These are phyloP conservation scores for Silene vulgaris DNA, from an alignment of 179 eudicot genomes.

Conservation along the genomic window DNA sequence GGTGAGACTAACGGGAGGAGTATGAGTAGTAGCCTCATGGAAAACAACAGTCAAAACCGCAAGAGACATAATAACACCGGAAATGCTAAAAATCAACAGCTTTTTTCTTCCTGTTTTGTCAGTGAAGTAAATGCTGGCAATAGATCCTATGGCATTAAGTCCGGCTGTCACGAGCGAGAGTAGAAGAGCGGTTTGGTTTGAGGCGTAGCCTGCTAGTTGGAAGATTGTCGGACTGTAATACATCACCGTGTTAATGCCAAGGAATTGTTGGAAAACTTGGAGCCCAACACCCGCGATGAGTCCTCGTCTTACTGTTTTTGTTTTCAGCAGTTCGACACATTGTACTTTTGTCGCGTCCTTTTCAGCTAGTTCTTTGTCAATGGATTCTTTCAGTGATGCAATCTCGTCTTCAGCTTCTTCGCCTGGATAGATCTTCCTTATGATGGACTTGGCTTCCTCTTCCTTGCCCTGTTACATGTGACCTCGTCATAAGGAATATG, in stretches of 20 bases:
- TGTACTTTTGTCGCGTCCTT: conserved; percentile 20
- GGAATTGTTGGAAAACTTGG: conserved; percentile 61
- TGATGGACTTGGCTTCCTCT: conserved; percentile 46
- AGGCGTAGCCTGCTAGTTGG: conserved; percentile 56
- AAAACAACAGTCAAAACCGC: conserved; percentile 41
- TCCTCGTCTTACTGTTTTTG: conserved; percentile 49
- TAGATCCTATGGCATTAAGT: conserved; percentile 51
- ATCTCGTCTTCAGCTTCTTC: conserved; percentile 51
- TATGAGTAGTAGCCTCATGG: conserved; percentile 38
- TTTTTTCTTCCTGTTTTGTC: conserved; percentile 53
- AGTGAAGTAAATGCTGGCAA: conserved; percentile 55
- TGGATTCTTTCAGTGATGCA: conserved; percentile 42
- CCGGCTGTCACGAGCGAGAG: conserved; percentile 62
- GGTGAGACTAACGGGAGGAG: conserved; percentile 37
- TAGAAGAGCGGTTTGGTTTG: conserved; percentile 56
- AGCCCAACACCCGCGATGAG: conserved; percentile 56
- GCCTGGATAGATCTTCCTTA: conserved; percentile 44
- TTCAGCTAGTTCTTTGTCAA: conserved; percentile 40
- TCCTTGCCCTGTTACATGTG: conserved; percentile 39
- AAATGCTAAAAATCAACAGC: conserved; percentile 44
- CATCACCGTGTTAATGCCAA: conserved; percentile 69
- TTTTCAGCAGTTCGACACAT: conserved; percentile 30
- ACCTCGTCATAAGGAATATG: no score
- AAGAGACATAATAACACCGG: conserved; percentile 41
- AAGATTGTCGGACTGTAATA: conserved; percentile 70